These are phyloP conservation scores for Rhynchosporium graminicola DNA, from an alignment of 2,329 filamentous ascomycete species.

Conservation along the genomic window DNA sequence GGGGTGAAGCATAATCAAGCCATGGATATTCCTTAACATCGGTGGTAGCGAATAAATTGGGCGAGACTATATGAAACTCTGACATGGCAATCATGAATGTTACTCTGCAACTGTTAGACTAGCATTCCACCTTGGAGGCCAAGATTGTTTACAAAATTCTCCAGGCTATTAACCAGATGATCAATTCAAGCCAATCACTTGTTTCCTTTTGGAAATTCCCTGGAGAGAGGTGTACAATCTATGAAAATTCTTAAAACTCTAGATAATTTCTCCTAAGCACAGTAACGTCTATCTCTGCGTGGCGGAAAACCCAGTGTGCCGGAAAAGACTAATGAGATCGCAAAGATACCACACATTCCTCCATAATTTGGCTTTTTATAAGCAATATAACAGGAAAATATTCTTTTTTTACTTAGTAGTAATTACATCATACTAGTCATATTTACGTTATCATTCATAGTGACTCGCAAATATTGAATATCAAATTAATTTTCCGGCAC, in stretches of 20 bases:
- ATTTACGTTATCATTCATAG: not conserved
- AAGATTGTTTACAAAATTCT: too few relatives aligned
- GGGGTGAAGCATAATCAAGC: slow-evolving; percentile 2
- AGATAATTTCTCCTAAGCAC: too few relatives aligned
- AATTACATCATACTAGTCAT: not conserved
- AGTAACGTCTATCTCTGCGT: not conserved
- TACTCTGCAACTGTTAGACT: not conserved
- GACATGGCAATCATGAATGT: not conserved
- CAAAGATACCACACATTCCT: not conserved
- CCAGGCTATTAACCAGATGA: too few relatives aligned
- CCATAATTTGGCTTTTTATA: not conserved
- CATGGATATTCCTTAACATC: not conserved
- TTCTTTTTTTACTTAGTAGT: not conserved
- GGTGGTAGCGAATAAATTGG: not conserved
- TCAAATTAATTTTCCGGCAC: slow-evolving; percentile 1
- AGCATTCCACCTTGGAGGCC: not conserved
- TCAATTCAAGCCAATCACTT: too few relatives aligned
- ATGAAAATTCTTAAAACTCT: too few relatives aligned
- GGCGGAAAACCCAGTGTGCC: not conserved
- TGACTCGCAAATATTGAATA: not conserved
- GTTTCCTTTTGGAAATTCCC: too few relatives aligned
- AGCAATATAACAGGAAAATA: not conserved
- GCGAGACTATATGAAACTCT: not conserved
- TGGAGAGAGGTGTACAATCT: too few relatives aligned
- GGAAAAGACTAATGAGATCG: not conserved